phyloP scores from a whole-genome alignment of 2,329 filamentous ascomycete genomes.

The Trichoderma koningiopsis region DNA sequence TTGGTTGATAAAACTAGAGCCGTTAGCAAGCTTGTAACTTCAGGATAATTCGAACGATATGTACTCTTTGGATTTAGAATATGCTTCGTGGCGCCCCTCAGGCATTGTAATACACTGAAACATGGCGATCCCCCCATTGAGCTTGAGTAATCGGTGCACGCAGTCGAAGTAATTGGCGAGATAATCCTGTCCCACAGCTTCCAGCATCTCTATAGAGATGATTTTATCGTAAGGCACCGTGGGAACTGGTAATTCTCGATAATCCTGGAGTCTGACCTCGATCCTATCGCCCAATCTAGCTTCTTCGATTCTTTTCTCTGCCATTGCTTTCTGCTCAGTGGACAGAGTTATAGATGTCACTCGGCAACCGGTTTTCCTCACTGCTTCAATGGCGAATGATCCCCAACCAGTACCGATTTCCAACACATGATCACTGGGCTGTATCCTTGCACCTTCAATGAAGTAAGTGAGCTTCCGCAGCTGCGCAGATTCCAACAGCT shows the following conservation, averaged over 20 bases:
- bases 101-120: conserved; percentile 81
- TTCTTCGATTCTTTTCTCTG: not conserved
- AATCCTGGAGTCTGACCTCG: not conserved
- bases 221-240: not conserved
- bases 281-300: not conserved
- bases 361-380: not conserved
- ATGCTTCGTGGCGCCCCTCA: conserved; percentile 46
- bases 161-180: conserved; percentile 67
- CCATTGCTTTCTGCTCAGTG: not conserved
- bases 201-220: conserved; percentile 37
- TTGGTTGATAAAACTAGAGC: not conserved
- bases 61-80: conserved; percentile 1
- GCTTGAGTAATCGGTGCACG: conserved; percentile 65
- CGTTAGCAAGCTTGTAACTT: conserved; percentile 44
- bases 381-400: conserved; percentile 2
- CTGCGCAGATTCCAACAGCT: not conserved
- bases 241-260: not conserved
- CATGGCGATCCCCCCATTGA: conserved; percentile 66
- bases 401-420: not conserved
- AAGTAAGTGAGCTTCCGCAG: not conserved
- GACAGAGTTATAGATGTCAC: not conserved
- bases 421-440: not conserved
- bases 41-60: conserved; percentile 47
- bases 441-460: not conserved
- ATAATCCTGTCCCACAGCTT: conserved; percentile 57